phyloP scores from a whole-genome alignment of 805 yeast genomes.

The Lachancea waltii region DNA sequence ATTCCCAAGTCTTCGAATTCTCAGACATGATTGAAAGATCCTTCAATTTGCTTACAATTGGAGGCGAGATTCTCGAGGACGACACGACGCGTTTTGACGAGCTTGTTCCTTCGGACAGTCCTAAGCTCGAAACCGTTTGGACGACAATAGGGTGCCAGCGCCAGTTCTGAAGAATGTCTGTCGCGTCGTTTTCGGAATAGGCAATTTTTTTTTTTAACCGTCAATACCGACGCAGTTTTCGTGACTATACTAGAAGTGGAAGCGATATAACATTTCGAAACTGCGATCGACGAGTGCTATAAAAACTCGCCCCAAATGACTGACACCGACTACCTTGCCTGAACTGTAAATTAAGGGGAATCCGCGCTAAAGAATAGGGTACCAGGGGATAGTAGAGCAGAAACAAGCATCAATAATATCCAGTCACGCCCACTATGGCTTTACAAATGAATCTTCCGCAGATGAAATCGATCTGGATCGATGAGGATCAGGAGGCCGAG shows the following conservation, averaged over 20 bases:
- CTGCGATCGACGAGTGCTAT: neutral
- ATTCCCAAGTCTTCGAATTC: slow-evolving; percentile 5
- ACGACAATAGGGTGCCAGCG: neutral
- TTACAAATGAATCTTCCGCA: slow-evolving; percentile 20
- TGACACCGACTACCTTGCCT: no score
- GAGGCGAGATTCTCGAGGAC: slow-evolving; percentile 4
- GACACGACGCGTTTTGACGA: slow-evolving; percentile 8
- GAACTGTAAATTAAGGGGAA: neutral
- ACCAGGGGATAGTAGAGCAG: neutral
- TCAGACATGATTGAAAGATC: slow-evolving; percentile 6
- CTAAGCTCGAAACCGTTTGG: slow-evolving; percentile 5
- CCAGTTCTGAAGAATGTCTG: neutral
- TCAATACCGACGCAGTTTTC: slow-evolving; percentile 5
- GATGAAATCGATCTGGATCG: slow-evolving; percentile 40
- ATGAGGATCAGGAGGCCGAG: slow-evolving; percentile 34
- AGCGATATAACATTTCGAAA: slow-evolving; percentile 6
- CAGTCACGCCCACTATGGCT: slow-evolving; percentile 4
- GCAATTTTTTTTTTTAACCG: slow-evolving; percentile 1
- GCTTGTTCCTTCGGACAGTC: slow-evolving; percentile 1
- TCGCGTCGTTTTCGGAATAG: slow-evolving; percentile 4
- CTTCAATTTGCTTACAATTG: slow-evolving; percentile 3
- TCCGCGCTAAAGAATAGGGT: neutral
- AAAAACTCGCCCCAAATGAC: slow-evolving; percentile 1
- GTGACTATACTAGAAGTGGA: slow-evolving; percentile 11
- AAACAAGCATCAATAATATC: neutral